Base-by-base conservation (phyloP, 148 eudicot species). In the Rhododendron ovatum region DNA sequence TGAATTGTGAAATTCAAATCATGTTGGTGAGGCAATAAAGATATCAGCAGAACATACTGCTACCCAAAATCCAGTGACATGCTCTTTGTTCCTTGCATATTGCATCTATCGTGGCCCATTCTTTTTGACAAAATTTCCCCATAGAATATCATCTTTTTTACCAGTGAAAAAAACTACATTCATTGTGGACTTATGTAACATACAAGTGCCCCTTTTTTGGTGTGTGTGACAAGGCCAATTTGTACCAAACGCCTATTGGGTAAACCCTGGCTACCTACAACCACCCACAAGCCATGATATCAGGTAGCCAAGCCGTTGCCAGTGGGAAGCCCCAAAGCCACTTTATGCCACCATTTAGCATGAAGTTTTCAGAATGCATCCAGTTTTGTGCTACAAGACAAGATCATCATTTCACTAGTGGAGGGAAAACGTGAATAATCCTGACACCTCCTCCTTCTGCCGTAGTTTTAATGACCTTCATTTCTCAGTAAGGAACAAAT, bases 11-110 rank as follows among this genome's bases (percentile, higher is more conserved):
- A 35, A 14, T 80, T 28, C 18, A n/a, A 78, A 22, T 78, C 33
- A 47, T 53, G 63, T 33, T 15, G 11, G 26, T 17, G 11, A 80
- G 35, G 83, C 83, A n/a, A 7, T 22, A 26, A 26, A 26, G 57
- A n/a, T 48, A 53, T 80, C 41, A 80, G 65, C 65, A 80, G 43
- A 80, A 80, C 26, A 17, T 57, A 37, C 48, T 57, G 83, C 83
- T 30, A 15, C 28, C 83, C 17, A 9, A 53, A 81, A 8, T 53
- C 37, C 76, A 41, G 48, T 17, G 35, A 59, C 48, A 15, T 83
- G 57, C 45, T 69, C 78, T 45, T 45, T 63, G 5, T 59, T 83
- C 10, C 53, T 28, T 67, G 67, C 67, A 73, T 48, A 3, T 48
- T 69, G 80, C 18, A 33, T 48, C 67, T 53, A 1, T 81, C 57